These are phyloP conservation scores for Crotalaria pallida DNA, from an alignment of 306 rosid genomes.

Conservation along the genomic window DNA sequence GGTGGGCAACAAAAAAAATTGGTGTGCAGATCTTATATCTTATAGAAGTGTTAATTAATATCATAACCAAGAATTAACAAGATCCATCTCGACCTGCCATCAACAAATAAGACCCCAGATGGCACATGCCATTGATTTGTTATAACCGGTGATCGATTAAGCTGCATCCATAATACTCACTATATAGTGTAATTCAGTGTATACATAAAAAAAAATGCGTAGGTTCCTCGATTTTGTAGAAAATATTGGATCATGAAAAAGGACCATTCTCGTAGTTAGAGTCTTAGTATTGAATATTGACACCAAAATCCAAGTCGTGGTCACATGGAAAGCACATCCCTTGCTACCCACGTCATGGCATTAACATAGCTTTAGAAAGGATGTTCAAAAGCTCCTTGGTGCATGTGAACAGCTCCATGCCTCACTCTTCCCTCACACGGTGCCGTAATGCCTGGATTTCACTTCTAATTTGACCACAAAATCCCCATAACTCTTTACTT, in stretches of 20 bases:
- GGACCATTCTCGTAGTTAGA: constrained; percentile 10
- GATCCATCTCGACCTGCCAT: neutral
- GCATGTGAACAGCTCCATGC: constrained; percentile 51
- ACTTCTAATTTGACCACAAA: neutral
- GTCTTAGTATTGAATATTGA: constrained; percentile 1
- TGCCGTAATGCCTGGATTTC: constrained; percentile 32
- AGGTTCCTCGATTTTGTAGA: constrained; percentile 1
- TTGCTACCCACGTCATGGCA: constrained; percentile 19
- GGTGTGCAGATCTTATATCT: too few relatives aligned
- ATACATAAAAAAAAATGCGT: neutral
- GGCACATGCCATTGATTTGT: constrained; percentile 19
- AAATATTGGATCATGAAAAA: constrained; percentile 35
- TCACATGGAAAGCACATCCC: constrained; percentile 48
- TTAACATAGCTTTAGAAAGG: constrained; percentile 25
- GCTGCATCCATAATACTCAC: neutral
- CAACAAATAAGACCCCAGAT: neutral
- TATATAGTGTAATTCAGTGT: too few relatives aligned
- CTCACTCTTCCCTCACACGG: constrained; percentile 36
- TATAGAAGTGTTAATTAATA: too few relatives aligned
- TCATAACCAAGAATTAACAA: neutral
- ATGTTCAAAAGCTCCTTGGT: constrained; percentile 23
- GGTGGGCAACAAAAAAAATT: too few relatives aligned
- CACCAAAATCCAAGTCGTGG: constrained; percentile 24
- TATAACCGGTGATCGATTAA: neutral
- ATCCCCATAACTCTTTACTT: too few relatives aligned